phyloP scores from a whole-genome alignment of 2,329 filamentous ascomycete genomes.

The Thielaviopsis euricoi region DNA sequence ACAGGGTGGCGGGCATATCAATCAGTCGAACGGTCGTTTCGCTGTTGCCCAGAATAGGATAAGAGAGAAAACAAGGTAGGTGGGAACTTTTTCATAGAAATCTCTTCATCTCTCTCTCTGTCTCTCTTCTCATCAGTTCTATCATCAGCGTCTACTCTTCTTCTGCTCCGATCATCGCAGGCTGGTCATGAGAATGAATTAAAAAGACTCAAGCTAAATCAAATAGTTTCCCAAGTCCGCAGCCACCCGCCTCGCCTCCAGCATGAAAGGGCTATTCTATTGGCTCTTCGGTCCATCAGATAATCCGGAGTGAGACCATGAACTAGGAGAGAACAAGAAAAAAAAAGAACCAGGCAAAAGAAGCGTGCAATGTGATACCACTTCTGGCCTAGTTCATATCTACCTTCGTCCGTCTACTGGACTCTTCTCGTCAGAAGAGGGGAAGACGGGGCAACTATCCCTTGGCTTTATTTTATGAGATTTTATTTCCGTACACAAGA shows the following conservation, averaged over 20 bases:
- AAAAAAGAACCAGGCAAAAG: neutral
- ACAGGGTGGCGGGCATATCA: constrained; percentile 1
- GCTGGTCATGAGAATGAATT: too few relatives aligned
- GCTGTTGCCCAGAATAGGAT: neutral
- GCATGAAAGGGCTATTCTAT: too few relatives aligned
- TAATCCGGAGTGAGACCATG: neutral
- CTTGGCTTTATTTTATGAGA: neutral
- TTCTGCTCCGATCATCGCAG: neutral
- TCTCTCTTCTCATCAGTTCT: neutral
- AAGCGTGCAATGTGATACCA: neutral
- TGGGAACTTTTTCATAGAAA: neutral
- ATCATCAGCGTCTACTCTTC: neutral
- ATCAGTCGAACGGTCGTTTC: constrained; percentile 4
- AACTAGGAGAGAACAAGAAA: neutral
- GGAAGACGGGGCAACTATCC: too few relatives aligned
- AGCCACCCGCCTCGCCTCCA: too few relatives aligned
- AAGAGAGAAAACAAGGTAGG: neutral
- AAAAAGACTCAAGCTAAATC: too few relatives aligned
- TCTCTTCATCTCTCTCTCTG: neutral
- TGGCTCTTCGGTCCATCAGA: neutral
- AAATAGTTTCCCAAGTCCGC: too few relatives aligned
- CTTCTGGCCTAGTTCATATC: neutral
- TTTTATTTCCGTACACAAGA: neutral
- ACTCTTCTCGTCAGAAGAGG: too few relatives aligned
- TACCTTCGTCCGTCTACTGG: too few relatives aligned